Evolutionary conservation across 805 yeast genomes (phyloP).

Genomic region (Starmerella bombicola): DNA sequence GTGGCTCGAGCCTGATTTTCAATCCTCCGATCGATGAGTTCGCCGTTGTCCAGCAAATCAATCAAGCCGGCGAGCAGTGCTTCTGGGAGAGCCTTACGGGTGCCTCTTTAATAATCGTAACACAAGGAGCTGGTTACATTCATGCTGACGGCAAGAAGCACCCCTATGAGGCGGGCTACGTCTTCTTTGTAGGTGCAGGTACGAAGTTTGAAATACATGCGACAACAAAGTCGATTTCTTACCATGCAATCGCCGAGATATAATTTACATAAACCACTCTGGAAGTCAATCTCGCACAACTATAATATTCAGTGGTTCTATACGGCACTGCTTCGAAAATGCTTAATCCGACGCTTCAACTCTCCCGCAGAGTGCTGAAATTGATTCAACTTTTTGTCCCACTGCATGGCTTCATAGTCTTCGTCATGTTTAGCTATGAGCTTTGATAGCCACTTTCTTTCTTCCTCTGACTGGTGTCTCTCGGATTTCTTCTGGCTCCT

Average conservation of each 20-base stretch:
- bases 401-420: conserved; percentile 76
- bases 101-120: conserved; percentile 75
- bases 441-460: conserved; percentile 53
- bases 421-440: conserved; percentile 74
- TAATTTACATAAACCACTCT: conserved; percentile 15
- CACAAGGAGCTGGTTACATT: conserved; percentile 65
- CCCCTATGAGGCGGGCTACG: conserved; percentile 55
- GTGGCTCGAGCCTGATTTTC: conserved; percentile 38
- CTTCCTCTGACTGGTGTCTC: conserved; percentile 50
- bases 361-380: conserved; percentile 81
- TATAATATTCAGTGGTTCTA: too few species aligned
- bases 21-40: conserved; percentile 97
- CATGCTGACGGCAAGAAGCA: conserved; percentile 33
- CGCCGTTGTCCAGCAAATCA: conserved; percentile 72
- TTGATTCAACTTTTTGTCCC: conserved; percentile 77
- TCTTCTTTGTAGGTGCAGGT: conserved; percentile 74
- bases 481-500: conserved; percentile 29
- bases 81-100: conserved; percentile 55
- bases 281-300: neutral
- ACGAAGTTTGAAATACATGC: conserved; percentile 45
- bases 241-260: conserved; percentile 83
- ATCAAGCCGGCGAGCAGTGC: conserved; percentile 40
- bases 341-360: conserved; percentile 63
- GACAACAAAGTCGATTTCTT: conserved; percentile 46
- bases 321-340: too few species aligned